Percentiles rank a stretch among this genome's conserved stretches.
Conservation (phyloP, 2,329 filamentous ascomycete genomes). For the Colletotrichum destructivum region DNA sequence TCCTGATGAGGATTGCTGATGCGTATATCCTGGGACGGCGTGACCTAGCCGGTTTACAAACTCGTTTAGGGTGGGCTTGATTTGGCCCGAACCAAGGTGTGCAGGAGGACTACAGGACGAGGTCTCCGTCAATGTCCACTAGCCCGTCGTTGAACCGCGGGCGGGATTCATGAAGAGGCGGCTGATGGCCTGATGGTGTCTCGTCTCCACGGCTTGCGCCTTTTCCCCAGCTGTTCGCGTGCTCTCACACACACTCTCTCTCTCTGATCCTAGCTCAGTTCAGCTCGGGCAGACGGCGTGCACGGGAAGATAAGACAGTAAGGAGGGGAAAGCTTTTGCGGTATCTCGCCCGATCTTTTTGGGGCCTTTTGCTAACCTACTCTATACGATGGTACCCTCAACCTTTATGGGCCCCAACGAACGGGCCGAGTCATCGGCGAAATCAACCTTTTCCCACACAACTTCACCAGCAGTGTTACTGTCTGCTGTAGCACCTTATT, state of each 20-base stretch:
- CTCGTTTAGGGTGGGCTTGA: too few species aligned
- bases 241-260: background rate
- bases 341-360: background rate
- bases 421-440: too few species aligned
- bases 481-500: too few species aligned
- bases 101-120: background rate
- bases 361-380: background rate
- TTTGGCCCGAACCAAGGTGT: background rate
- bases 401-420: too few species aligned
- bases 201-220: background rate
- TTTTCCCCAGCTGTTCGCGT: background rate
- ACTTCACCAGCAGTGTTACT: too few species aligned
- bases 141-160: background rate
- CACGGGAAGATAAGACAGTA: background rate
- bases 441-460: too few species aligned
- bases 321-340: background rate
- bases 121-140: too few species aligned
- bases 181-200: background rate
- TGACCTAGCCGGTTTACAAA: background rate
- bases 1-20: too few species aligned
- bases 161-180: background rate
- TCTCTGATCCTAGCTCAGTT: background rate
- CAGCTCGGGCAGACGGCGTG: background rate
- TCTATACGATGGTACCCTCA: too few species aligned
- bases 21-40: background rate